These are phyloP conservation scores for Haplographium delicatum DNA, from an alignment of 495 filamentous ascomycete genomes.

Conservation along the genomic window DNA sequence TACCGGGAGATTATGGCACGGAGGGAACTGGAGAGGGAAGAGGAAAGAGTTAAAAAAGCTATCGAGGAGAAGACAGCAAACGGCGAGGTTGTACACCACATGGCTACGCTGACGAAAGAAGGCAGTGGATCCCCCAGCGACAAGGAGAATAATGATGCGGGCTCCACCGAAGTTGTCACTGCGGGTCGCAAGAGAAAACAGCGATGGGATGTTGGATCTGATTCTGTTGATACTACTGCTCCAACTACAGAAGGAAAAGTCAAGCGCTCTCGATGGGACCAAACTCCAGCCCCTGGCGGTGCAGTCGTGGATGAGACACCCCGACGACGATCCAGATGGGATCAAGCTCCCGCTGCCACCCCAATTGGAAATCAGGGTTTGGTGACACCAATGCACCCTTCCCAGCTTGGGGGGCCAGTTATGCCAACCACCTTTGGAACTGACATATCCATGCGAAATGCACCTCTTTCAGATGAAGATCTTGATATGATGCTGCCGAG, in stretches of 20 bases:
- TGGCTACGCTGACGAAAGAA: conserved; percentile 65
- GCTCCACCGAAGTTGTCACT: conserved; percentile 57
- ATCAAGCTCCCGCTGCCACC: conserved; percentile 81
- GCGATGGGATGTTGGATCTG: conserved; percentile 73
- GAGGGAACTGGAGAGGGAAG: conserved; percentile 88
- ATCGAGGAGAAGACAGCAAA: conserved; percentile 70
- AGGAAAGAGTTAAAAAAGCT: conserved; percentile 76
- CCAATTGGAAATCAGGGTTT: conserved; percentile 77
- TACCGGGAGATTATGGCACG: conserved; percentile 91
- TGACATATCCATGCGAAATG: conserved; percentile 74
- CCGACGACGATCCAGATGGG: conserved; percentile 78
- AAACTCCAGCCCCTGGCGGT: conserved; percentile 62
- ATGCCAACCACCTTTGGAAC: conserved; percentile 66
- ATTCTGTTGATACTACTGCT: conserved; percentile 40
- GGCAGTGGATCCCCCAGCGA: conserved; percentile 43
- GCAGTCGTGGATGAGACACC: conserved; percentile 51
- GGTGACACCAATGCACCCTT: conserved; percentile 81
- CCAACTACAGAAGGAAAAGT: conserved; percentile 41
- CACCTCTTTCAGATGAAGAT: conserved; percentile 84
- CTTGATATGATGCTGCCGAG: conserved; percentile 86
- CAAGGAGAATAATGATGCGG: conserved; percentile 68
- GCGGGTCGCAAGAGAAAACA: conserved; percentile 81
- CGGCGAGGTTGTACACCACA: conserved; percentile 58
- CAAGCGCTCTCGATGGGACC: conserved; percentile 83
- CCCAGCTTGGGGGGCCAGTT: conserved; percentile 51